These are phyloP conservation scores for Colletotrichum musae DNA, from an alignment of 2,329 filamentous ascomycete genomes.

Conservation along the genomic window DNA sequence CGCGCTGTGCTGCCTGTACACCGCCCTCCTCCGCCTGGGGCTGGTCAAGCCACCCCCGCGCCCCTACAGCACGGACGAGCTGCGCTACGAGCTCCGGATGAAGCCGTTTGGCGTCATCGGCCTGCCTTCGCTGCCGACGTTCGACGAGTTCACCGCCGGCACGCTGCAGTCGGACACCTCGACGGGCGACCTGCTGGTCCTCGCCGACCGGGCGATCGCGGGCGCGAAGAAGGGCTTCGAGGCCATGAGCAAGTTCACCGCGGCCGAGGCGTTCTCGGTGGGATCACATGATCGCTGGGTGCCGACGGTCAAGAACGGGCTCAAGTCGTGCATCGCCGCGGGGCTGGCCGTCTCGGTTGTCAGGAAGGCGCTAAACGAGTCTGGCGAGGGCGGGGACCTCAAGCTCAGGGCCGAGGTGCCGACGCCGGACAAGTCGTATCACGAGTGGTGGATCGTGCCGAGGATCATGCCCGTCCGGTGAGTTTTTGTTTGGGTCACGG, in stretches of 20 bases:
- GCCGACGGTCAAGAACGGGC: slow-evolving; percentile 69
- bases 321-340: slow-evolving; percentile 80
- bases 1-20: slow-evolving; percentile 74
- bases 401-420: slow-evolving; percentile 68
- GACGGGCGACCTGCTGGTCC: slow-evolving; percentile 57
- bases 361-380: slow-evolving; percentile 67
- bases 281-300: slow-evolving; percentile 75
- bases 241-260: slow-evolving; percentile 65
- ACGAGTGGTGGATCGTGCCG: slow-evolving; percentile 77
- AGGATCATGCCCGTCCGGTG: slow-evolving; percentile 52
- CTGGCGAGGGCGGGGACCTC: slow-evolving; percentile 47
- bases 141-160: slow-evolving; percentile 70
- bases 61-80: slow-evolving; percentile 76
- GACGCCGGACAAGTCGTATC: slow-evolving; percentile 67
- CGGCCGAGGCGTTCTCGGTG: slow-evolving; percentile 67
- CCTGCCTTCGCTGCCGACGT: slow-evolving; percentile 76
- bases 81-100: slow-evolving; percentile 89
- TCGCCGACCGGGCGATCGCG: slow-evolving; percentile 61
- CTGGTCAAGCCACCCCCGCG: slow-evolving; percentile 66
- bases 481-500: background rate
- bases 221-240: slow-evolving; percentile 71
- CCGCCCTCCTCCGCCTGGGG: slow-evolving; percentile 71
- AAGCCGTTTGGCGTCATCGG: slow-evolving; percentile 81
- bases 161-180: slow-evolving; percentile 56
- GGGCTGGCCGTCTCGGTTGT: slow-evolving; percentile 75